Evolutionary conservation across 2,329 filamentous ascomycete species (phyloP).

Genomic region (Fusarium xylarioides): DNA sequence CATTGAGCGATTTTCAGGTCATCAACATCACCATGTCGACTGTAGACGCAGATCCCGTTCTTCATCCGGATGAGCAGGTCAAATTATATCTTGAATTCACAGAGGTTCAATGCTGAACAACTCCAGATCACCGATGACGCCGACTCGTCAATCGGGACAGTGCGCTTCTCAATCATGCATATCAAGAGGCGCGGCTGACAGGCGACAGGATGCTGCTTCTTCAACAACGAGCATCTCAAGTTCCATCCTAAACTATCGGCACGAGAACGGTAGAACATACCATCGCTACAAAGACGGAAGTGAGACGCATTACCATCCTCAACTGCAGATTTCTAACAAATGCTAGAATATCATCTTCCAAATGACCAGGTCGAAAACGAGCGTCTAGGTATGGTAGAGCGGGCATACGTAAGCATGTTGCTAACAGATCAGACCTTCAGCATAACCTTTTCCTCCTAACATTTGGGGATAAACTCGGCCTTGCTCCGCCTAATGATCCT

Average conservation of each 20-base stretch:
- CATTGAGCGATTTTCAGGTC: not conserved
- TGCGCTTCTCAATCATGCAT: fast-evolving
- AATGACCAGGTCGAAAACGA: not conserved
- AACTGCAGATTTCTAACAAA: fast-evolving
- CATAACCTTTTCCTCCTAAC: not conserved
- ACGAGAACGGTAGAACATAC: slow-evolving; percentile 19
- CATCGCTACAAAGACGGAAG: slow-evolving; percentile 15
- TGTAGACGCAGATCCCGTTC: not conserved
- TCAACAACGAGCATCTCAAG: not conserved
- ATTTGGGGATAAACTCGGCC: not conserved
- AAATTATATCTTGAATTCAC: fast-evolving
- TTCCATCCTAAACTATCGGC: not conserved
- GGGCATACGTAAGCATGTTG: fast-evolving
- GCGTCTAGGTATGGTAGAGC: not conserved
- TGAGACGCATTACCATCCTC: fast-evolving
- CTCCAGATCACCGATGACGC: fast-evolving
- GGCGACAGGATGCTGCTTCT: not conserved
- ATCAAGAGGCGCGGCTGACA: not conserved
- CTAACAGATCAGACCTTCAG: not conserved
- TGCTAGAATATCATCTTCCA: not conserved
- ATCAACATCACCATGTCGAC: not conserved
- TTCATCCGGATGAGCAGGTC: not conserved
- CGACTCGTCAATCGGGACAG: not conserved
- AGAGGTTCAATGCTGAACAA: not conserved
- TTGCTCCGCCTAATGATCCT: not conserved